phyloP scores from a whole-genome alignment of 768 basidiomycete genomes.

The Pulveroboletus frians region DNA sequence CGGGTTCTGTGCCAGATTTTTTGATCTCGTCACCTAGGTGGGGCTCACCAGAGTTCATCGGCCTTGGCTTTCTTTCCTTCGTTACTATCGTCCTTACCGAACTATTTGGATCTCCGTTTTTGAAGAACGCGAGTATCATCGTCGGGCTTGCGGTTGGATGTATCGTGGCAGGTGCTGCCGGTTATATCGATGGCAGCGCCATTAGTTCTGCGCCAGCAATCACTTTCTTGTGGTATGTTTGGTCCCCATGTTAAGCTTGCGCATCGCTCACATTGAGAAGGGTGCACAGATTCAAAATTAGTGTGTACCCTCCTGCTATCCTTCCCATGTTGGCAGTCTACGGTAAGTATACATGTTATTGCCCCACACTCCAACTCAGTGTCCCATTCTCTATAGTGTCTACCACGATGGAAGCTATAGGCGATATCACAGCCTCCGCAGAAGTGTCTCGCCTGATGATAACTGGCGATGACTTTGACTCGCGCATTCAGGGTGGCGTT shows the following conservation, averaged over 20 bases:
- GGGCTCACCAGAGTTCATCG: slow-evolving; percentile 81
- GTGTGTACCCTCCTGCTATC: slow-evolving; percentile 68
- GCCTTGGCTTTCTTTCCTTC: slow-evolving; percentile 83
- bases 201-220: slow-evolving; percentile 69
- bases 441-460: slow-evolving; percentile 77
- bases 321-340: slow-evolving; percentile 61
- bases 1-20: background rate
- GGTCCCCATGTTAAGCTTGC: background rate
- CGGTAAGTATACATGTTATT: slow-evolving; percentile 24
- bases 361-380: background rate
- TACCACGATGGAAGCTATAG: slow-evolving; percentile 77
- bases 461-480: slow-evolving; percentile 71
- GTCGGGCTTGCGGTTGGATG: slow-evolving; percentile 72
- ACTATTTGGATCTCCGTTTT: slow-evolving; percentile 78
- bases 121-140: slow-evolving; percentile 76
- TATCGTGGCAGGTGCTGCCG: slow-evolving; percentile 73
- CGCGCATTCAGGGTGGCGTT: slow-evolving; percentile 78
- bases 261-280: slow-evolving; percentile 24
- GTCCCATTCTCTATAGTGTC: slow-evolving; percentile 42
- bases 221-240: slow-evolving; percentile 67
- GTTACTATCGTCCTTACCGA: slow-evolving; percentile 72
- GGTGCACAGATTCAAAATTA: slow-evolving; percentile 74
- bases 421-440: slow-evolving; percentile 77
- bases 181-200: slow-evolving; percentile 65
- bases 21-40: slow-evolving; percentile 39